Conservation (phyloP, 345 rosid species). For the Conringia planisiliqua region DNA sequence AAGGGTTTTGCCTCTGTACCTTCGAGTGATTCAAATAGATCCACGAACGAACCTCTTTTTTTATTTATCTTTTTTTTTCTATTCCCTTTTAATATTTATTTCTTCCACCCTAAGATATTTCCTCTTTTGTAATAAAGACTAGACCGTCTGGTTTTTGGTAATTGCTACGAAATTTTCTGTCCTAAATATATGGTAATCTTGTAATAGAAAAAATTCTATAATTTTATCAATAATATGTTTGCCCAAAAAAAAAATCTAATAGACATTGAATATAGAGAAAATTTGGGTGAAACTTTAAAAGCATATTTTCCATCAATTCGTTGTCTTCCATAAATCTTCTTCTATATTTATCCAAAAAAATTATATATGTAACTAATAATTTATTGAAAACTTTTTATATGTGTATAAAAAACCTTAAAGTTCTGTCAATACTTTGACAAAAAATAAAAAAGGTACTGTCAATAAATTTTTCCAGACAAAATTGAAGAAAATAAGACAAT, state of each 20-base stretch:
- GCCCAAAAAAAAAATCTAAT: neutral
- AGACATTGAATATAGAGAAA: neutral
- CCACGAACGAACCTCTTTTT: conserved; percentile 24
- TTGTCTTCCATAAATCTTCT: neutral
- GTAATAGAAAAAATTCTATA: neutral
- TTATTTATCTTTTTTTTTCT: neutral
- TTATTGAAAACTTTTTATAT: neutral
- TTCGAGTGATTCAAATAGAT: conserved; percentile 59
- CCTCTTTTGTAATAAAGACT: conserved; percentile 11
- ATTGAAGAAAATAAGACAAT: neutral
- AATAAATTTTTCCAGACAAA: neutral
- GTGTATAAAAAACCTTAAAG: neutral
- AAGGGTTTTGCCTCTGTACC: conserved; percentile 44
- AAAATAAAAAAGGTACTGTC: too few relatives aligned
- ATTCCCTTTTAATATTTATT: neutral
- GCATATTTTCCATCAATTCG: neutral
- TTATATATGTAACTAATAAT: neutral
- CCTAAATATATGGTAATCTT: neutral
- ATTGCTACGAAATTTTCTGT: neutral
- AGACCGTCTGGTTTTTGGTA: neutral
- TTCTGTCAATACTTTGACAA: neutral
- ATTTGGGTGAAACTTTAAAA: neutral
- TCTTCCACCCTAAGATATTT: conserved; percentile 31
- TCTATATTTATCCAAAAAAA: neutral
- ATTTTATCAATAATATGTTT: neutral